These are phyloP conservation scores for Ustilago nuda DNA, from an alignment of 1,284 basidiomycete genomes.

Conservation along the genomic window DNA sequence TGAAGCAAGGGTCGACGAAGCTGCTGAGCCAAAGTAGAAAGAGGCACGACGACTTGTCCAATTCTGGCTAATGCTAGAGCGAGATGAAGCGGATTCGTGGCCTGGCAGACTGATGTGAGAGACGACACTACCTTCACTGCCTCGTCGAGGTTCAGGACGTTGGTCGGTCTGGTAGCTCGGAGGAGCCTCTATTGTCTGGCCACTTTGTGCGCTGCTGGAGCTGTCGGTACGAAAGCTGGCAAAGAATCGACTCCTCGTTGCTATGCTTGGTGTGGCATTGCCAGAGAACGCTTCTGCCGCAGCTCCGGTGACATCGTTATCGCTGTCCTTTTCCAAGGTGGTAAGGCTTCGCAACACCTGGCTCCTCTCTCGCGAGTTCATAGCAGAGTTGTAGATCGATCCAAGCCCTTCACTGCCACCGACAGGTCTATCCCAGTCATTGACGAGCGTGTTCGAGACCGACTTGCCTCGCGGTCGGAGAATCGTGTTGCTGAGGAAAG, in stretches of 20 bases:
- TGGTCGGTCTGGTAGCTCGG: slow-evolving; percentile 27
- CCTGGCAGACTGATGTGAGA: slow-evolving; percentile 18
- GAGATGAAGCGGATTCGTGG: slow-evolving; percentile 11
- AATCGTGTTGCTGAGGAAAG: slow-evolving; percentile 27
- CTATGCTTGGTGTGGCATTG: slow-evolving; percentile 12
- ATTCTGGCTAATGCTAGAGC: slow-evolving; percentile 14
- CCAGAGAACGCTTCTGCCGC: slow-evolving; percentile 38
- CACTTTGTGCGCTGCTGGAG: slow-evolving; percentile 4
- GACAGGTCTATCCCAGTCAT: slow-evolving; percentile 45
- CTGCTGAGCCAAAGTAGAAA: slow-evolving; percentile 26
- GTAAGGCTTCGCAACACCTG: slow-evolving; percentile 51
- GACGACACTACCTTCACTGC: slow-evolving; percentile 34
- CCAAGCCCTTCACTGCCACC: slow-evolving; percentile 50
- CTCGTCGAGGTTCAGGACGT: slow-evolving; percentile 17
- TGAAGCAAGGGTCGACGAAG: slow-evolving; percentile 4
- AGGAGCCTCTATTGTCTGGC: slow-evolving; percentile 13
- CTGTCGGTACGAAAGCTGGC: slow-evolving; percentile 15
- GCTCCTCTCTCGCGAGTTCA: slow-evolving; percentile 32
- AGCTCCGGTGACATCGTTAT: slow-evolving; percentile 32
- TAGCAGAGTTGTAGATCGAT: slow-evolving; percentile 33
- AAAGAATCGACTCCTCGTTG: slow-evolving; percentile 24
- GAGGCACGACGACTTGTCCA: slow-evolving; percentile 8
- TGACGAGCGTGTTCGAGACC: slow-evolving; percentile 6
- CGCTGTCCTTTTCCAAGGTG: slow-evolving; percentile 34
- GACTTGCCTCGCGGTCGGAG: slow-evolving; percentile 28